These are phyloP conservation scores for Corchorus capsularis DNA, from an alignment of 345 rosid genomes.

Conservation along the genomic window DNA sequence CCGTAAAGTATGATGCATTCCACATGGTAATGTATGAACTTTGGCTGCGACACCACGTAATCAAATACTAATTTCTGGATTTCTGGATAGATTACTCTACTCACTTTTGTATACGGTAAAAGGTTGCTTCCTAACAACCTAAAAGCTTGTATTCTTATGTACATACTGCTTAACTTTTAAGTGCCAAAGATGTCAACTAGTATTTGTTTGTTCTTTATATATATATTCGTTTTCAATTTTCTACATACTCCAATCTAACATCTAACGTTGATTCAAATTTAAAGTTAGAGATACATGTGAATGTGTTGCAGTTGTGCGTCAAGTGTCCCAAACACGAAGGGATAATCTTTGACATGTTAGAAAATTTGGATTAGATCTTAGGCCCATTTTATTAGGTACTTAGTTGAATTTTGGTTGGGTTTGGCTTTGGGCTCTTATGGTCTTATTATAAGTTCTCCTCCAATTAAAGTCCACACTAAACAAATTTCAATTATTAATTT, in stretches of 20 bases:
- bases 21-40: constrained; percentile 97
- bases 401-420: no score
- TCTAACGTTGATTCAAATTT: neutral
- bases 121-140: constrained; percentile 15
- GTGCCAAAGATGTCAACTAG: neutral
- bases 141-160: constrained; percentile 23
- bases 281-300: no score
- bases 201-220: constrained; percentile 24
- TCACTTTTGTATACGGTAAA: neutral
- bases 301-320: no score
- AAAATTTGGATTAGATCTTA: no score
- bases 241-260: neutral
- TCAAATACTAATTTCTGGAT: constrained; percentile 62
- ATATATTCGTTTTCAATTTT: neutral
- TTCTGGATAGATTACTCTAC: neutral
- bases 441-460: no score
- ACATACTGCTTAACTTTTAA: neutral
- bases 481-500: no score
- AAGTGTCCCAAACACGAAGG: no score
- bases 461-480: no score
- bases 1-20: constrained; percentile 75
- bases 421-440: no score
- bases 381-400: no score
- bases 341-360: no score
- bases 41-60: constrained; percentile 89